Evolutionary conservation across 371 early-diverging fungal genomes (phyloP), one percentile per base, ranked within the genome.

Genomic region (Mucor velutinosus): DNA sequence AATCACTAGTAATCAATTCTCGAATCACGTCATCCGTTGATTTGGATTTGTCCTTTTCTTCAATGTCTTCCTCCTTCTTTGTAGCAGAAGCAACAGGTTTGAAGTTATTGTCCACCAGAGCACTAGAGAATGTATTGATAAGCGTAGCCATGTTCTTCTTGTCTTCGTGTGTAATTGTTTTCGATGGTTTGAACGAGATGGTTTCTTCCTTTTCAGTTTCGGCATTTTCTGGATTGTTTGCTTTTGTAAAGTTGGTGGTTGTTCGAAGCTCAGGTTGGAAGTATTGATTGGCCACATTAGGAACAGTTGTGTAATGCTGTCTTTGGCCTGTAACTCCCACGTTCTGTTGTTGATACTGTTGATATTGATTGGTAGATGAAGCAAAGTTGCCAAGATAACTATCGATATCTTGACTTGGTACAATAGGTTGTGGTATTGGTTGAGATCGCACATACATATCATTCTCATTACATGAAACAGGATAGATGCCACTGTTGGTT

Each of bases 131-230:
- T 4, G 69, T 72, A 58, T 77, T 80, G 57, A 74, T 45, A 30
- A 80, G 45, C 1, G 77, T 79, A 30, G 74, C 70, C 61, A 79
- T 62, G 21, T 77, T 60, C 41, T 82, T 74, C 64, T 82, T 79
- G 7, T 77, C 74, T 7, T 76, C 70, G 29, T 70, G 64, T 7
- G 63, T 63, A n/a, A 60, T 47, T 17, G 58, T 29, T 25, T 75
- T 77, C 4, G 66, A 67, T 3, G 74, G 80, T 23, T 62, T 71
- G 63, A 68, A 66, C 0, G 74, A 68, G 17, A 71, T 67, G 17
- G 43, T 62, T 37, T 68, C 71, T 27, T 72, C 60, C 23, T 71
- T 75, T 27, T 63, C 59, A 0, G 43, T 64, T 37, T 76, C 66
- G 7, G 55, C 61, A 55, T 58, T 32, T 21, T 47, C 41, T 21